Base-by-base conservation (phyloP, 345 rosid species). In the Gynandropsis gynandra region DNA sequence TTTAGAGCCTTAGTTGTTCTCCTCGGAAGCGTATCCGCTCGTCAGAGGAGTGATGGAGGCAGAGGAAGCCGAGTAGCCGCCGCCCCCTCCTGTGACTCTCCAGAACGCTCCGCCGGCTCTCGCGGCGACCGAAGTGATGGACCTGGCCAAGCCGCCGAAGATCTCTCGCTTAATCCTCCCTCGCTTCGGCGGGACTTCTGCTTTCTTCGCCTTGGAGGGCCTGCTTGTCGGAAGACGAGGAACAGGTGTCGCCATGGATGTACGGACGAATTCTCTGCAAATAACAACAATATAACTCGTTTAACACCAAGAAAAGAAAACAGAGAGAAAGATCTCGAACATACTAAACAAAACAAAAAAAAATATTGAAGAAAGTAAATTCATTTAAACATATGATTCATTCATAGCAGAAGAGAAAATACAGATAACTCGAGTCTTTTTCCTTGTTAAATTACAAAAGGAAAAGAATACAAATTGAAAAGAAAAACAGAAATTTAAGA, bases 151-250 rank as follows among this genome's bases (percentile, higher is more conserved):
- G 31, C 1, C 20, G 17, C 60, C 70, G 41, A 65, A 65, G 55
- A 65, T 65, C 64, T 65, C 61, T 40, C 64, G 19, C 35, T 59
- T 65, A 24, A 65, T 64, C 20, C 44, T 65, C 12, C 70, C 70
- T 0, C 70, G 65, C 7, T 64, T 64, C 38, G 70, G 65, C 2
- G 70, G 70, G n/a, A 65, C 11, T 9, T 58, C 41, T n/a, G 16
- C 34, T 4, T 0, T 16, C 56, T 6, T 65, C 18, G 9, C 10
- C 33, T 50, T 47, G 50, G 61, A 47, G 40, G 45, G 52, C 45
- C 59, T 58, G 27, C 8, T 41, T 10, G 50, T 15, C 6, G 41
- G 51, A 59, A 24, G 29, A 24, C 29, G 29, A 24, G 29, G 29
- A 24, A 24, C 29, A 24, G 29, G 29, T 24, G 51, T 40, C 4